Conservation (phyloP, 768 basidiomycete species). For the Tulasnella sp. region DNA sequence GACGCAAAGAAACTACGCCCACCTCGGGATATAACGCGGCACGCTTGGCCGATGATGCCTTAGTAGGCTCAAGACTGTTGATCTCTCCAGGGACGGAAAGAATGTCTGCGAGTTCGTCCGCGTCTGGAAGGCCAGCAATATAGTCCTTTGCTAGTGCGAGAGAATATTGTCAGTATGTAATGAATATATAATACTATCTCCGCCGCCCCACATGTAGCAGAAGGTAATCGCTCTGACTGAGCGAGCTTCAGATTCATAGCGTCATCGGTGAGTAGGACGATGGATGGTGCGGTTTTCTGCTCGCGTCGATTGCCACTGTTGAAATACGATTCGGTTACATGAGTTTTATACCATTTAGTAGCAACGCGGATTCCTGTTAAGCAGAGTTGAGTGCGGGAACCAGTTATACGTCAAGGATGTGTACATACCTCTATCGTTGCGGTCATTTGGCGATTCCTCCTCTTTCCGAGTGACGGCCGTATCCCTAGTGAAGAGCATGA, state of each 20-base stretch:
- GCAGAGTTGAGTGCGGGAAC: neutral
- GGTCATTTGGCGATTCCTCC: constrained; percentile 80
- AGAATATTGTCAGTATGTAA: neutral
- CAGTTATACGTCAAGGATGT: neutral
- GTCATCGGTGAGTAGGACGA: constrained; percentile 86
- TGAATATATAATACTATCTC: constrained; percentile 7
- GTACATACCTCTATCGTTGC: constrained; percentile 77
- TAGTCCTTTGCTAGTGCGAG: constrained; percentile 55
- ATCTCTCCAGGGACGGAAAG: constrained; percentile 53
- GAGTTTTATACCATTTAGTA: constrained; percentile 74
- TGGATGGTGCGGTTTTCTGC: constrained; percentile 35
- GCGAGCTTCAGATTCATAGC: constrained; percentile 73
- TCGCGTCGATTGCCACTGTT: neutral
- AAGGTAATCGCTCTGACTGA: constrained; percentile 47
- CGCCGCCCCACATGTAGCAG: constrained; percentile 48
- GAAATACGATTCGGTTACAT: constrained; percentile 33
- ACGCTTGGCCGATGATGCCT: constrained; percentile 37
- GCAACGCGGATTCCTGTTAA: constrained; percentile 74
- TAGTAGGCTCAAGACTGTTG: constrained; percentile 53
- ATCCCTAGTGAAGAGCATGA: no score
- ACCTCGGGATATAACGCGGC: constrained; percentile 70
- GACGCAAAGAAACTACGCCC: neutral
- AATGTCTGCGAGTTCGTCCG: constrained; percentile 65
- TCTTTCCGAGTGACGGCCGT: constrained; percentile 70
- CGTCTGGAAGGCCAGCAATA: constrained; percentile 59